Base-by-base conservation (phyloP, 2,329 filamentous ascomycete genomes). In the Penicillium sp. region DNA sequence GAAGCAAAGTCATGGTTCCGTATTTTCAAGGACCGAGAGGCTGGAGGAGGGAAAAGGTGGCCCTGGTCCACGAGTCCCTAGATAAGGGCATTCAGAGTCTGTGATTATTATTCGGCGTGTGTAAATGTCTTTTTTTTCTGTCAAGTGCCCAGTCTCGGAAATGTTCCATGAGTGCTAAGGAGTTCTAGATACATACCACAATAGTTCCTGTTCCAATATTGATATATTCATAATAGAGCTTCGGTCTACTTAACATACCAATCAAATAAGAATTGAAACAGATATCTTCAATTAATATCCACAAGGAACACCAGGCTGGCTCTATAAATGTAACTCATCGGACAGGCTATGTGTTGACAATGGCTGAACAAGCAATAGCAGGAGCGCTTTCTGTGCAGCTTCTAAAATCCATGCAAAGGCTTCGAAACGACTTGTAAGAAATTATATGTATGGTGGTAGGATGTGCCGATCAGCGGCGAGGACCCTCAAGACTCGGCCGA, bases 291-390 rank as follows among this genome's bases (percentile, higher is more conserved):
- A 42, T 43, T 40, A 10, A 42, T 54, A 44, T 51, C 32, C 51
- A 54, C 42, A 44, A 28, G n/a, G 13, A 58, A 57, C 56, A 49
- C 56, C 55, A 39, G 54, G 55, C 48, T 53, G 48, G 42, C 48
- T 57, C 50, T 57, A 54, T 55, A 44, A 51, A 57, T 59, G 56
- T 52, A 50, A 41, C 12, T 42, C 44, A 42, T 51, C 13, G 20
- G 44, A 49, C 39, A 46, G 47, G 27, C 45, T 52, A 58, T 57
- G 48, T 57, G 44, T 47, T 54, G 39, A 28, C 32, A 29, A 40
- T 42, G 39, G 25, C 33, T 27, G 31, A 37, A 37, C 20, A 47
- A 40, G 38, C 38, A 50, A 54, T 53, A 41, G 40, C 42, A 53
- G 37, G 10, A 48, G 23, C 41, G 32, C 38, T 48, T 48, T 53